phyloP scores from a whole-genome alignment of 2,329 filamentous ascomycete genomes.

The Botrytis fabae region DNA sequence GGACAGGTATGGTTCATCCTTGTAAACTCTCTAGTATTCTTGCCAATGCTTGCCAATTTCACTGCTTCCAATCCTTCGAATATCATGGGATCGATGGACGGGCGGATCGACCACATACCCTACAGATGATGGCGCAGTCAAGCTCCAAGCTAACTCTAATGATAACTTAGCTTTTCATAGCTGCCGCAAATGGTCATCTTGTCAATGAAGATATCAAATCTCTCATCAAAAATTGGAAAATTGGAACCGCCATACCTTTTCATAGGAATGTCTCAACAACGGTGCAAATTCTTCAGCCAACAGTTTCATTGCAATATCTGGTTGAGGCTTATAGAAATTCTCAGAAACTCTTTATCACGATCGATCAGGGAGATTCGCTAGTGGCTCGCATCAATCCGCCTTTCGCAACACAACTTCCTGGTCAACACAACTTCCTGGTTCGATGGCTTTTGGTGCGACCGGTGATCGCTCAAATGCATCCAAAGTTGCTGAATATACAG shows the following conservation, averaged over 20 bases:
- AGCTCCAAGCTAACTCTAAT: not conserved
- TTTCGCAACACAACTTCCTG: conserved; percentile 45
- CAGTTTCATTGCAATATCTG: conserved; percentile 43
- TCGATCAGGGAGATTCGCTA: conserved; percentile 49
- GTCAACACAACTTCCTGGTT: conserved; percentile 45
- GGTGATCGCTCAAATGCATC: conserved; percentile 40
- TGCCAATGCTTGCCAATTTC: not conserved
- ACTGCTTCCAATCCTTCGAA: not conserved
- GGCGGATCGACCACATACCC: not conserved
- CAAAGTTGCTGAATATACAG: conserved; percentile 44
- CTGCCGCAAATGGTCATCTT: conserved; percentile 46
- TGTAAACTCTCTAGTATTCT: not conserved
- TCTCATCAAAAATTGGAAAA: conserved; percentile 45
- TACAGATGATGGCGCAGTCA: not conserved
- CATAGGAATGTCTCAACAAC: conserved; percentile 45
- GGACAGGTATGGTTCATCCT: conserved; percentile 33
- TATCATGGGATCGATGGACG: not conserved
- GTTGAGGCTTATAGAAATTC: conserved; percentile 44
- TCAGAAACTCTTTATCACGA: conserved; percentile 46
- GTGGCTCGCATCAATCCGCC: conserved; percentile 46
- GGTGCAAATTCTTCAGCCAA: conserved; percentile 44
- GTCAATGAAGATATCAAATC: conserved; percentile 46
- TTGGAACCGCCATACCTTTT: conserved; percentile 47
- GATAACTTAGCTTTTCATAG: conserved; percentile 44
- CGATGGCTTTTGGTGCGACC: conserved; percentile 48